Conservation (phyloP, 2,329 filamentous ascomycete genomes). For the Leptographium lundbergii region DNA sequence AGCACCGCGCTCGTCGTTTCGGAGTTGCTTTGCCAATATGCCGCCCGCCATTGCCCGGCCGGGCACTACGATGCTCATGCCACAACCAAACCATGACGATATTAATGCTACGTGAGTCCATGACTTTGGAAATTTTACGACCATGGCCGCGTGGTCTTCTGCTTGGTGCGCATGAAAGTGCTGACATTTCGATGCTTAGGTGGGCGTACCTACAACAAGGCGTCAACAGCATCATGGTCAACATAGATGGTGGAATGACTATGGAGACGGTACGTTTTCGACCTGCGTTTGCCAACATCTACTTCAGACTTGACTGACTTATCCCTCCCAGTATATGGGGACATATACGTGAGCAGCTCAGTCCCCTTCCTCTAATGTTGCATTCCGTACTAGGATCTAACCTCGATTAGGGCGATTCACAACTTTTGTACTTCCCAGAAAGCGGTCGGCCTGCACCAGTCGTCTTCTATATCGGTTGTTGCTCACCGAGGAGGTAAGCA, state of each 20-base stretch:
- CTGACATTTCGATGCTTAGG: constrained; percentile 28
- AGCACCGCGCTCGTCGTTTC: not conserved
- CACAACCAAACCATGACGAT: constrained; percentile 11
- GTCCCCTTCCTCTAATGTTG: not conserved
- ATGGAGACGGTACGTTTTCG: constrained; percentile 59
- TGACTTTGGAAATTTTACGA: not conserved
- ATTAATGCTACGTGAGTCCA: constrained; percentile 14
- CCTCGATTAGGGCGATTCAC: constrained; percentile 61
- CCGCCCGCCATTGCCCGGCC: constrained; percentile 5
- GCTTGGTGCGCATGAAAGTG: not conserved
- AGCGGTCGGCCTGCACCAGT: constrained; percentile 49
- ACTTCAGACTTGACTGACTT: not conserved
- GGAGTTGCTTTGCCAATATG: constrained; percentile 1
- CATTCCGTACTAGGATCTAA: constrained; percentile 20
- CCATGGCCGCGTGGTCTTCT: not conserved
- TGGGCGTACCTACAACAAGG: constrained; percentile 84
- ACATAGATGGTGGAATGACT: constrained; percentile 83
- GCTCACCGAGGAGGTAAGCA: constrained; percentile 59
- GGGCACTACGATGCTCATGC: constrained; percentile 4
- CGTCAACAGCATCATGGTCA: constrained; percentile 86
- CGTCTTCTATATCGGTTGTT: constrained; percentile 26
- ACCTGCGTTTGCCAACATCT: not conserved
- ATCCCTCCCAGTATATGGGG: constrained; percentile 63
- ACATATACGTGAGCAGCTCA: constrained; percentile 62
- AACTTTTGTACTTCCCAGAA: constrained; percentile 99